Evolutionary conservation across 148 eudicot genomes (phyloP).

Genomic region (Fagopyrum tataricum): DNA sequence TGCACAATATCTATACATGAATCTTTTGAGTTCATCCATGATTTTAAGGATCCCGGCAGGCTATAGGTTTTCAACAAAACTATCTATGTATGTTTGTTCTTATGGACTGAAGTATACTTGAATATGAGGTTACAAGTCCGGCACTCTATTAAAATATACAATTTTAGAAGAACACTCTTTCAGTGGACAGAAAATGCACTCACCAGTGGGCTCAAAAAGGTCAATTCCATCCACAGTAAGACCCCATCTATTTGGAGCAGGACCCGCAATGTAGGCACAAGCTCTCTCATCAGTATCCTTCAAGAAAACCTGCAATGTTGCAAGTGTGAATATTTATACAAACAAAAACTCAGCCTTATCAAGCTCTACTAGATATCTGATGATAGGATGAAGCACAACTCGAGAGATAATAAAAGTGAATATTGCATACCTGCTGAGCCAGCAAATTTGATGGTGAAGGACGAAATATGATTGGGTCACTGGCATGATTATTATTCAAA

Average conservation of each 20-base stretch:
- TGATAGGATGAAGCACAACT: background rate
- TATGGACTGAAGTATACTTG: background rate
- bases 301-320: slow-evolving; percentile 54
- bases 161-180: background rate
- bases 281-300: slow-evolving; percentile 99
- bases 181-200: slow-evolving; percentile 14
- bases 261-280: slow-evolving; percentile 97
- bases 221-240: slow-evolving; percentile 62
- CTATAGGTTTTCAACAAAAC: background rate
- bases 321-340: background rate
- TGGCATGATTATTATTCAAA: slow-evolving; percentile 29
- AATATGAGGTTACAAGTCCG: background rate
- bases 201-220: slow-evolving; percentile 57
- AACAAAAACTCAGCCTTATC: background rate
- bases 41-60: background rate
- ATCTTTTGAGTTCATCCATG: background rate
- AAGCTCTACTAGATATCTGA: background rate
- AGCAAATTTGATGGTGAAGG: slow-evolving; percentile 72
- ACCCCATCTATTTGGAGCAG: slow-evolving; percentile 99
- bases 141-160: background rate
- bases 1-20: background rate
- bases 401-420: background rate
- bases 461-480: slow-evolving; percentile 54
- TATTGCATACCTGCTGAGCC: slow-evolving; percentile 59
- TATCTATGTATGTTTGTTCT: background rate